These are phyloP conservation scores for Mycena galericulata DNA, from an alignment of 768 basidiomycete species.

Conservation along the genomic window DNA sequence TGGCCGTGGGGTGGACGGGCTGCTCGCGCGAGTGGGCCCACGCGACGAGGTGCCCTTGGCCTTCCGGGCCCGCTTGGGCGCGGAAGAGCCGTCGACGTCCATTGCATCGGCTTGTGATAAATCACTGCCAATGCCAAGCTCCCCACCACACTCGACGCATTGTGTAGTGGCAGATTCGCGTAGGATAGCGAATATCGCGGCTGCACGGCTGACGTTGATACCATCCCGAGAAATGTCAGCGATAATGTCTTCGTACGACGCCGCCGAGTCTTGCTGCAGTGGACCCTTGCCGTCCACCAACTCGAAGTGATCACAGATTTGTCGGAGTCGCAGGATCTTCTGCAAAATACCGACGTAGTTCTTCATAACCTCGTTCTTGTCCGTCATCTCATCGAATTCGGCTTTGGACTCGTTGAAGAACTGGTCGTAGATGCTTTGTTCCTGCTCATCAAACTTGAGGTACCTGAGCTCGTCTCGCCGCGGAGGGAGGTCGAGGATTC, in stretches of 20 bases:
- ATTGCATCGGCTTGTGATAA: slow-evolving; percentile 57
- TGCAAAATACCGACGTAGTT: slow-evolving; percentile 98
- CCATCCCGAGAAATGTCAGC: slow-evolving; percentile 83
- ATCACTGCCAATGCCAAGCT: slow-evolving; percentile 71
- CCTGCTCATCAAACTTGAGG: slow-evolving; percentile 85
- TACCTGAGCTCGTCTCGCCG: slow-evolving; percentile 90
- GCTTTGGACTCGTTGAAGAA: slow-evolving; percentile 93
- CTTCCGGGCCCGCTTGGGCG: slow-evolving; percentile 61
- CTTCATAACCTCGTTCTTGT: slow-evolving; percentile 96
- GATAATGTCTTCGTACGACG: slow-evolving; percentile 84
- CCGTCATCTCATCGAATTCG: slow-evolving; percentile 87
- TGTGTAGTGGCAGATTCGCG: slow-evolving; percentile 90
- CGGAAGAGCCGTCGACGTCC: slow-evolving; percentile 62
- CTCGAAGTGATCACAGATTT: slow-evolving; percentile 97
- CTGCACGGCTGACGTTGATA: slow-evolving; percentile 78
- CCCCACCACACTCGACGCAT: slow-evolving; percentile 88
- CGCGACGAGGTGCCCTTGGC: slow-evolving; percentile 68
- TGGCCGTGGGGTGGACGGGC: slow-evolving; percentile 72
- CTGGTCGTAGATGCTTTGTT: slow-evolving; percentile 87
- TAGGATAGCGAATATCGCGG: slow-evolving; percentile 86
- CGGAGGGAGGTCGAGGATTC: slow-evolving; percentile 88
- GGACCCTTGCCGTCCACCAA: slow-evolving; percentile 80
- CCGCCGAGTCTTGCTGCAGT: slow-evolving; percentile 60
- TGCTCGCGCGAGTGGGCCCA: slow-evolving; percentile 79
- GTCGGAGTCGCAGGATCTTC: slow-evolving; percentile 94